Evolutionary conservation across 2,329 filamentous ascomycete genomes (phyloP).

Genomic region (Didymella keratinophila): DNA sequence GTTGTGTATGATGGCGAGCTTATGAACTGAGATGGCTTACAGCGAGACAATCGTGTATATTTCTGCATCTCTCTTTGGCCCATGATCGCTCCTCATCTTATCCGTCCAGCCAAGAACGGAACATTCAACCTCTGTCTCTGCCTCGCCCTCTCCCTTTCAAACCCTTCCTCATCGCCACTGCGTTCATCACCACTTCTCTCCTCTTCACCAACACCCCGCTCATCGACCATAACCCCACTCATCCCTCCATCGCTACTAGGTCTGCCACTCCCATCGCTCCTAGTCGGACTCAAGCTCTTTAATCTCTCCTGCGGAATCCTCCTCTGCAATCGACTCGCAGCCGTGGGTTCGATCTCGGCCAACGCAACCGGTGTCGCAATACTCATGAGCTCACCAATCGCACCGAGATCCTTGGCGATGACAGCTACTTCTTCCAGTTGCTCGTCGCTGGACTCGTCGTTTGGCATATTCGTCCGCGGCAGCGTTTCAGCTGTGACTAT

Average conservation of each 20-base stretch:
- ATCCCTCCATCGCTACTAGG: slow-evolving; percentile 32
- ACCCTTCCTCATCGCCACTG: slow-evolving; percentile 38
- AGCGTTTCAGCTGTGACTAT: slow-evolving; percentile 24
- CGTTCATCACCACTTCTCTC: slow-evolving; percentile 46
- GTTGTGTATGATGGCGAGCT: not conserved
- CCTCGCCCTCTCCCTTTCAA: slow-evolving; percentile 2
- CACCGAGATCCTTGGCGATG: slow-evolving; percentile 34
- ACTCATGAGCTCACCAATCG: slow-evolving; percentile 45
- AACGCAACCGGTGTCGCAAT: slow-evolving; percentile 48
- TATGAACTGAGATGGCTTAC: not conserved
- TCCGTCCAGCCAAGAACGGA: slow-evolving; percentile 5
- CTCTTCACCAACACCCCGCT: slow-evolving; percentile 48
- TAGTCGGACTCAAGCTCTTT: slow-evolving; percentile 46
- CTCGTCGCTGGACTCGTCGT: slow-evolving; percentile 4
- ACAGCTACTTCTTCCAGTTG: slow-evolving; percentile 12
- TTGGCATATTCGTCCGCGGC: not conserved
- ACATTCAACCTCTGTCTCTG: slow-evolving; percentile 29
- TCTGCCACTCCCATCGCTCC: slow-evolving; percentile 35
- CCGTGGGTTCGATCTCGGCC: slow-evolving; percentile 49
- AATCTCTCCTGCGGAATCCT: slow-evolving; percentile 29
- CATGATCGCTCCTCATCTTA: not conserved
- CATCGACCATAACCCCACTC: slow-evolving; percentile 52
- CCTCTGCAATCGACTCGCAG: slow-evolving; percentile 39
- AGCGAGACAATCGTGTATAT: no score
- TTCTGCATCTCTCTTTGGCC: no score